Percentiles rank a stretch among this genome's conserved stretches.
Evolutionary conservation across 441 rosid genomes (phyloP).

Genomic region (Jatropha multifida): DNA sequence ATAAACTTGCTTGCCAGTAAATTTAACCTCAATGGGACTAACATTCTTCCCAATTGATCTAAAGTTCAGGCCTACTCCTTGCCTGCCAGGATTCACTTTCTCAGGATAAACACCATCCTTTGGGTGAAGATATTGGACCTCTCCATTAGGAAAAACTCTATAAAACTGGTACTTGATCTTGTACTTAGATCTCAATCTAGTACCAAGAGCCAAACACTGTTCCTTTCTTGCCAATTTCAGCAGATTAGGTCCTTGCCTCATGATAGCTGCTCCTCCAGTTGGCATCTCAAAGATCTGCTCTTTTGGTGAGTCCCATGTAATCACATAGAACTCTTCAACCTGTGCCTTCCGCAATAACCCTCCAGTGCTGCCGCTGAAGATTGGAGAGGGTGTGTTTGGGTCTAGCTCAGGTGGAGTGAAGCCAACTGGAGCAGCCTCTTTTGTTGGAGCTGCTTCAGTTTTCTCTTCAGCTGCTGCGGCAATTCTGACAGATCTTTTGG

Average conservation of each 20-base stretch:
- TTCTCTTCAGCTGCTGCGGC: slow-evolving; percentile 25
- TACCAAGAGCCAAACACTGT: slow-evolving; percentile 77
- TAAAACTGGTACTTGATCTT: slow-evolving; percentile 82
- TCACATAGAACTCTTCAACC: slow-evolving; percentile 76
- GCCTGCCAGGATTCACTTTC: slow-evolving; percentile 74
- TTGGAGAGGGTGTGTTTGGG: slow-evolving; percentile 76
- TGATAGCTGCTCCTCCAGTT: slow-evolving; percentile 69
- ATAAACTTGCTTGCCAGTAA: slow-evolving; percentile 70
- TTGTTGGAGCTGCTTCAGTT: slow-evolving; percentile 25
- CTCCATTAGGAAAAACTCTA: slow-evolving; percentile 70
- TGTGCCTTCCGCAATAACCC: slow-evolving; percentile 48
- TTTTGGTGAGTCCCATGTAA: slow-evolving; percentile 74
- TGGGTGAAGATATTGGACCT: slow-evolving; percentile 79
- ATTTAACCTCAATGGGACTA: slow-evolving; percentile 77
- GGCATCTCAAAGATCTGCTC: slow-evolving; percentile 86
- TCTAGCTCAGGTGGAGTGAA: slow-evolving; percentile 78
- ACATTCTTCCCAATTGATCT: slow-evolving; percentile 77
- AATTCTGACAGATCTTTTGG: slow-evolving; percentile 20
- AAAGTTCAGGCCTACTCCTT: slow-evolving; percentile 69
- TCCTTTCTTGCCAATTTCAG: slow-evolving; percentile 87
- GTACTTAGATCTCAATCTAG: slow-evolving; percentile 77
- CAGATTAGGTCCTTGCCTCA: slow-evolving; percentile 73
- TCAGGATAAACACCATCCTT: slow-evolving; percentile 83
- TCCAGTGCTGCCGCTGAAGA: slow-evolving; percentile 78
- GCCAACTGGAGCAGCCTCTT: slow-evolving; percentile 62